Evolutionary conservation across 1,139 yeast species (phyloP).

Genomic region (Pneumocystis jirovecii): DNA sequence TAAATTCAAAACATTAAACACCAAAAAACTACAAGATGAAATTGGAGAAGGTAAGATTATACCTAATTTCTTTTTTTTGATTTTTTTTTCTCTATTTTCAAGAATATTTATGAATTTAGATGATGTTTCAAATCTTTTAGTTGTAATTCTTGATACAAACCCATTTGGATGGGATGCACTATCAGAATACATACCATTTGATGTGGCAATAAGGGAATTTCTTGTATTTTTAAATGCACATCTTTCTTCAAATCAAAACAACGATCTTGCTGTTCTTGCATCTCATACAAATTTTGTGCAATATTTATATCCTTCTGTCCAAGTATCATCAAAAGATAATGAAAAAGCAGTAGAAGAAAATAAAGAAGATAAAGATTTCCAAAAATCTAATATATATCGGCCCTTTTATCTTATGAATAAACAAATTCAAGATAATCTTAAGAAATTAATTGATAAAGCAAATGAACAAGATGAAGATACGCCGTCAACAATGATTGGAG

Average conservation of each 20-base stretch:
- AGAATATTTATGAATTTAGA: slow-evolving; percentile 22
- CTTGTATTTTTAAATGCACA: slow-evolving; percentile 73
- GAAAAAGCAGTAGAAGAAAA: slow-evolving; percentile 5
- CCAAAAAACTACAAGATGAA: background rate
- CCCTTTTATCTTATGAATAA: slow-evolving; percentile 77
- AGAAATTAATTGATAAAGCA: slow-evolving; percentile 30
- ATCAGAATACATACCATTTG: slow-evolving; percentile 30
- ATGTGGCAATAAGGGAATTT: slow-evolving; percentile 44
- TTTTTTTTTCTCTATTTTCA: background rate
- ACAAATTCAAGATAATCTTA: slow-evolving; percentile 48
- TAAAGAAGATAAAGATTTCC: slow-evolving; percentile 10
- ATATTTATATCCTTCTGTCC: slow-evolving; percentile 49
- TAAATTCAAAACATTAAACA: background rate
- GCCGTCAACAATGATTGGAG: slow-evolving; percentile 44
- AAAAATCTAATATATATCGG: slow-evolving; percentile 45
- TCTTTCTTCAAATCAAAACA: slow-evolving; percentile 67
- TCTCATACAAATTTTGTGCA: slow-evolving; percentile 59
- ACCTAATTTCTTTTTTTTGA: background rate
- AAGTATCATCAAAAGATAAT: slow-evolving; percentile 11
- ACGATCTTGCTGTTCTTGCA: slow-evolving; percentile 69
- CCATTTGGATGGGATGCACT: slow-evolving; percentile 62
- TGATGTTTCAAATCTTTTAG: slow-evolving; percentile 70
- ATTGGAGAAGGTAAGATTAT: background rate
- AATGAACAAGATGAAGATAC: slow-evolving; percentile 17
- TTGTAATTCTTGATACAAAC: slow-evolving; percentile 63